phyloP scores from a whole-genome alignment of 2,329 filamentous ascomycete species.

The Aureobasidium namibiae region DNA sequence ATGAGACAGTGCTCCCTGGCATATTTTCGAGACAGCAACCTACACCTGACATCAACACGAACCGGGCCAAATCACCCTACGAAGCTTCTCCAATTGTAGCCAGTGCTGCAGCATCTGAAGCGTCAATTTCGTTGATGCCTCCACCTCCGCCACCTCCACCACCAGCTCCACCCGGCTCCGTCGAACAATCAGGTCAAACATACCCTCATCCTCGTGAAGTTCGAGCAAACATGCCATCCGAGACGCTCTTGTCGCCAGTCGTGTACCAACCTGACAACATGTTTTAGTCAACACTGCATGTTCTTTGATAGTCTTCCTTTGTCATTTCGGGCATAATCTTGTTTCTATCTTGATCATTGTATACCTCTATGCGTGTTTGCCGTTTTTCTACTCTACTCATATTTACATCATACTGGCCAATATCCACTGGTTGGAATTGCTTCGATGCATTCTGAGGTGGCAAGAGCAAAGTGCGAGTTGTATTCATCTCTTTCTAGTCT shows the following conservation, averaged over 20 bases:
- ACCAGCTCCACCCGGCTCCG: not conserved
- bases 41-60: not conserved
- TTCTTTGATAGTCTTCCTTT: not conserved
- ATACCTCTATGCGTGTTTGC: not conserved
- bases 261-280: slow-evolving; percentile 23
- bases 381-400: not conserved
- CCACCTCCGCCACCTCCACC: slow-evolving; percentile 10
- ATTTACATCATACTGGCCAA: not conserved
- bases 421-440: not conserved
- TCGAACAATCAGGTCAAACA: slow-evolving; percentile 22
- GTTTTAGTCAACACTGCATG: not conserved
- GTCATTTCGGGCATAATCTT: not conserved
- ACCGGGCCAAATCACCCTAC: slow-evolving; percentile 4
- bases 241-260: slow-evolving; percentile 33
- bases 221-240: slow-evolving; percentile 42
- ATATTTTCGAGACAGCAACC: slow-evolving; percentile 15
- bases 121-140: slow-evolving; percentile 21
- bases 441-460: not conserved
- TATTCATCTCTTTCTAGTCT: not conserved
- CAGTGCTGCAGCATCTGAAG: slow-evolving; percentile 18
- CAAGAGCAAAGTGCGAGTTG: not conserved
- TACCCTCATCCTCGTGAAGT: slow-evolving; percentile 17
- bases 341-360: not conserved
- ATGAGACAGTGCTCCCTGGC: slow-evolving; percentile 34
- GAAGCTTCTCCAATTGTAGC: not conserved